phyloP scores from a whole-genome alignment of 768 basidiomycete species.

The Boletus rubescentipes region DNA sequence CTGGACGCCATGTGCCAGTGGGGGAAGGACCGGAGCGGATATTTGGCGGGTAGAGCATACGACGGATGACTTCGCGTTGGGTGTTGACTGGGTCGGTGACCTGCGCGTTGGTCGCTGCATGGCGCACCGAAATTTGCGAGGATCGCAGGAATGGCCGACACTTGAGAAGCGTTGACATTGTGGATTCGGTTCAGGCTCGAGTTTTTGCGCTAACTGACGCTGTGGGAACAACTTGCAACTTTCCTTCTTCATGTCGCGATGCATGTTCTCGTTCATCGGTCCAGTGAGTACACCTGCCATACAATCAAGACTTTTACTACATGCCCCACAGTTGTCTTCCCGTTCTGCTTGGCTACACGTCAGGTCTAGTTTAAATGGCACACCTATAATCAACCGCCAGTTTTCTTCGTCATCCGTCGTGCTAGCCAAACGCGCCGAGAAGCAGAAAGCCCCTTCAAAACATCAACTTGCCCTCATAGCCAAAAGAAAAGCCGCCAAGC shows the following conservation, averaged over 20 bases:
- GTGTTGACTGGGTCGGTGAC: constrained; percentile 45
- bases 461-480: constrained; percentile 67
- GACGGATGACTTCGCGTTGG: constrained; percentile 71
- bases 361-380: not conserved
- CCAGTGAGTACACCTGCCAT: constrained; percentile 13
- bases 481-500: constrained; percentile 55
- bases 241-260: constrained; percentile 24
- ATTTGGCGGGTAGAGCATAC: constrained; percentile 77
- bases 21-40: constrained; percentile 70
- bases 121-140: constrained; percentile 37
- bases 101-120: constrained; percentile 38
- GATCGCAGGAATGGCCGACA: constrained; percentile 26
- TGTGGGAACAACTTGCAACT: too few relatives aligned
- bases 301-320: not conserved
- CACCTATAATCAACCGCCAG: constrained; percentile 12
- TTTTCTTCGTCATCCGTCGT: constrained; percentile 53
- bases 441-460: constrained; percentile 65
- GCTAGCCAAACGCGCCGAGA: constrained; percentile 47
- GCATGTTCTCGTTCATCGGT: constrained; percentile 13
- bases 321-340: constrained; percentile 42
- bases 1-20: constrained; percentile 80
- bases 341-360: not conserved
- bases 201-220: too few relatives aligned
- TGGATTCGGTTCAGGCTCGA: not conserved
- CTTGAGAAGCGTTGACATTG: constrained; percentile 42